phyloP scores from a whole-genome alignment of 177 flowering plant species.

The Vitis hybrid region DNA sequence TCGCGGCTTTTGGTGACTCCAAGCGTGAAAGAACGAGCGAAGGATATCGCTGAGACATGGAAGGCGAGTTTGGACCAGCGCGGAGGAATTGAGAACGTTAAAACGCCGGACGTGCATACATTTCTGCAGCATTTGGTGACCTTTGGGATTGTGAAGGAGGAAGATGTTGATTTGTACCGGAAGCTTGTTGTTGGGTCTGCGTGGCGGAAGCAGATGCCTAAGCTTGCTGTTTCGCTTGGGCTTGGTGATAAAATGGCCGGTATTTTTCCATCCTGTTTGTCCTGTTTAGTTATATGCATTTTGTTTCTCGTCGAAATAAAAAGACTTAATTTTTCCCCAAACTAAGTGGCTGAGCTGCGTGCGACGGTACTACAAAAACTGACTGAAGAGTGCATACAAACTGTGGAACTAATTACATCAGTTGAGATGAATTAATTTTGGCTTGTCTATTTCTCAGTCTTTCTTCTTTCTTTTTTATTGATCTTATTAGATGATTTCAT shows the following conservation, averaged over 20 bases:
- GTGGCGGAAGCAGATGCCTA: conserved; percentile 96
- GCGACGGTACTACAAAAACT: no score
- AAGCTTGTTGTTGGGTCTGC: conserved; percentile 86
- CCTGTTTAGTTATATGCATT: background rate
- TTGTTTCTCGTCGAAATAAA: background rate
- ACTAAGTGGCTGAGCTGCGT: no score
- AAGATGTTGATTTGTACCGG: conserved; percentile 64
- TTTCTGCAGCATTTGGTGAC: conserved; percentile 86
- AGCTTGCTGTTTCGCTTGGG: conserved; percentile 84
- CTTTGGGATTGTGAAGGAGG: conserved; percentile 72
- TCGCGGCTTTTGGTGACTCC: conserved; percentile 78
- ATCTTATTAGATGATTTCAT: no score
- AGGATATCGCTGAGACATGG: conserved; percentile 76
- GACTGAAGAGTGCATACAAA: no score
- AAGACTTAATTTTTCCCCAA: no score
- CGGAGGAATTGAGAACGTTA: conserved; percentile 90
- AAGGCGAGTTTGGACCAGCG: conserved; percentile 82
- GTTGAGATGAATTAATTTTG: no score
- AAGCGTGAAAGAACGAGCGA: conserved; percentile 54
- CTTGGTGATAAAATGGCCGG: conserved; percentile 78
- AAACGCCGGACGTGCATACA: conserved; percentile 90
- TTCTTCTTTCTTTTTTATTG: no score
- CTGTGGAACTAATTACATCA: no score
- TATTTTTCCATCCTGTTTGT: conserved; percentile 19
- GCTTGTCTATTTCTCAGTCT: no score